phyloP scores from a whole-genome alignment of 2,329 filamentous ascomycete genomes.

The Diplocarpon mali region DNA sequence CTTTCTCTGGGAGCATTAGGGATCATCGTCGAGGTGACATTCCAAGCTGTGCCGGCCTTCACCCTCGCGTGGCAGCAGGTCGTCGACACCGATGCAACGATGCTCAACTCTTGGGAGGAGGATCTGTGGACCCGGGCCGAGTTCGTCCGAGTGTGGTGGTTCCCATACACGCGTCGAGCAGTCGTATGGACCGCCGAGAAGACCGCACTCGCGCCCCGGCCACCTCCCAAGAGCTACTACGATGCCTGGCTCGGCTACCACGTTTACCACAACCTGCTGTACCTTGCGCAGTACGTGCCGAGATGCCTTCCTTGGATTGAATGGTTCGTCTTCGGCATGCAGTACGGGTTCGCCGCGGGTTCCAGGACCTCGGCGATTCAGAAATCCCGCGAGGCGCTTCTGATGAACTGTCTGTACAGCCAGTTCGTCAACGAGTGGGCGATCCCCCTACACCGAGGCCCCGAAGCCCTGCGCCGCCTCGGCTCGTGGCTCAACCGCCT shows the following conservation, averaged over 20 bases:
- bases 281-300: conserved; percentile 66
- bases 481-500: conserved; percentile 71
- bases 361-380: conserved; percentile 64
- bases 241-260: conserved; percentile 75
- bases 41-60: conserved; percentile 69
- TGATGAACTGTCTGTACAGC: conserved; percentile 98
- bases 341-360: conserved; percentile 78
- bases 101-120: conserved; percentile 61
- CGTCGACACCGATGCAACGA: conserved; percentile 55
- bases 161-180: conserved; percentile 79
- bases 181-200: conserved; percentile 86
- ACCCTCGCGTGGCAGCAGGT: conserved; percentile 81
- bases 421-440: conserved; percentile 99
- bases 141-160: conserved; percentile 95
- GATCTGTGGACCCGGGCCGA: conserved; percentile 75
- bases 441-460: conserved; percentile 72
- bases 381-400: conserved; percentile 64
- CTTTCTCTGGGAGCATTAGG: conserved; percentile 83
- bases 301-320: conserved; percentile 78
- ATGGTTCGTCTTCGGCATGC: conserved; percentile 95
- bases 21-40: conserved; percentile 81
- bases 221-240: conserved; percentile 60
- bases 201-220: conserved; percentile 48
- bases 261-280: conserved; percentile 85
- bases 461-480: conserved; percentile 73